Conservation (phyloP, 768 basidiomycete species). For the Suillus subluteus region DNA sequence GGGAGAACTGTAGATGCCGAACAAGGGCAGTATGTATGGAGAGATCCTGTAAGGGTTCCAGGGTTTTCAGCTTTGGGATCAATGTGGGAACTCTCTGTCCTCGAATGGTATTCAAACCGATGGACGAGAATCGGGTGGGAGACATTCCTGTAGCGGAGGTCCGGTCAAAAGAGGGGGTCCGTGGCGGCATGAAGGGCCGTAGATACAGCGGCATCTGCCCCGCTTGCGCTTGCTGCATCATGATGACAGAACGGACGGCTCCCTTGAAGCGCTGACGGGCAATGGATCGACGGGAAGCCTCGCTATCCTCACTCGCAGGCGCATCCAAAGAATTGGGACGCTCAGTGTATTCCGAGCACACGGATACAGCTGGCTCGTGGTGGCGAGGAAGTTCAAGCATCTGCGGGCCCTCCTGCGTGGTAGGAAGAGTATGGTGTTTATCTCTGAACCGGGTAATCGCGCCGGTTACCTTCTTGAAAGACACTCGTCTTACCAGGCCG, state of each 20-base stretch:
- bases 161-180: conserved; percentile 34
- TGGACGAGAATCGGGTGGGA: conserved; percentile 36
- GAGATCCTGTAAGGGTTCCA: conserved; percentile 46
- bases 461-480: conserved; percentile 6
- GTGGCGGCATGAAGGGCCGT: conserved; percentile 35
- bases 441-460: background rate
- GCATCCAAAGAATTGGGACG: conserved; percentile 32
- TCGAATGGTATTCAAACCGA: conserved; percentile 38
- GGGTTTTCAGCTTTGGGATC: conserved; percentile 44
- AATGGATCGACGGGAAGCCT: conserved; percentile 28
- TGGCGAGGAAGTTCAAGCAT: background rate
- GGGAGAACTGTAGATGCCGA: conserved; percentile 58
- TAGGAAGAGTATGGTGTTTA: conserved; percentile 5
- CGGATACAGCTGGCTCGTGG: conserved; percentile 29
- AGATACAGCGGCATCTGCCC: conserved; percentile 12
- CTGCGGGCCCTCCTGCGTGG: background rate
- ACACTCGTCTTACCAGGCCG: conserved; percentile 28
- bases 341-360: conserved; percentile 30
- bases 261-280: conserved; percentile 43
- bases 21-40: conserved; percentile 53
- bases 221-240: conserved; percentile 32
- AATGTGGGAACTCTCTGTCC: conserved; percentile 44
- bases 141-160: conserved; percentile 34
- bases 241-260: conserved; percentile 51
- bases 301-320: conserved; percentile 29